These are phyloP conservation scores for Wickerhamiella musiphila DNA, from an alignment of 805 yeast species.

Conservation along the genomic window DNA sequence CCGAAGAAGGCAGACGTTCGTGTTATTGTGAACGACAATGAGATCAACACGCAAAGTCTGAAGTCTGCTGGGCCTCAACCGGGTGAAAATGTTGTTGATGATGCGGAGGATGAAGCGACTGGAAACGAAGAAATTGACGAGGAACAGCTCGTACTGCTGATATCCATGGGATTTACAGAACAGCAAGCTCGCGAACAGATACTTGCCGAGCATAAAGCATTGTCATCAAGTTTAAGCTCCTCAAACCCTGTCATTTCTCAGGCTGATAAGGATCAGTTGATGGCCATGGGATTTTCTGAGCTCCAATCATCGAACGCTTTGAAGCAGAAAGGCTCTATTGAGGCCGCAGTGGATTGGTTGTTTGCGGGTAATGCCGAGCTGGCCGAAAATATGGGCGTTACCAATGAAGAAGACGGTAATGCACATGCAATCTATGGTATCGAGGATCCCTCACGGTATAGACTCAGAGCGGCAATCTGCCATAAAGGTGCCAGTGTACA, in stretches of 20 bases:
- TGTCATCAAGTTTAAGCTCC: too few species aligned
- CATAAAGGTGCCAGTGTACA: slow-evolving; percentile 84
- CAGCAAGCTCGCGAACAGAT: slow-evolving; percentile 86
- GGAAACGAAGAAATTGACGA: slow-evolving; percentile 46
- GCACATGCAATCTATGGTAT: slow-evolving; percentile 8
- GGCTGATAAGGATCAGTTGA: slow-evolving; percentile 31
- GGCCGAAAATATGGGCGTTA: slow-evolving; percentile 29
- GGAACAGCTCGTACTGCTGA: slow-evolving; percentile 2
- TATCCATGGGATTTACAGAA: too few species aligned
- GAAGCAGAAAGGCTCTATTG: slow-evolving; percentile 38
- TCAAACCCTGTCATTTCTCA: slow-evolving; percentile 10
- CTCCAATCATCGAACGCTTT: slow-evolving; percentile 62
- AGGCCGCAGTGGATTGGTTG: slow-evolving; percentile 81
- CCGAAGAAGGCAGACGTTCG: slow-evolving; percentile 73
- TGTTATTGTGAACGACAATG: slow-evolving; percentile 32
- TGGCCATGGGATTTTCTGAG: slow-evolving; percentile 62
- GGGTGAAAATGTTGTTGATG: slow-evolving; percentile 26
- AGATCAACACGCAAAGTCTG: too few species aligned
- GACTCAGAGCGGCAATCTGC: slow-evolving; percentile 51
- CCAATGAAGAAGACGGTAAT: slow-evolving; percentile 5
- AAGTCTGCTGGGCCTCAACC: slow-evolving; percentile 26
- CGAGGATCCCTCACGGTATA: slow-evolving; percentile 25
- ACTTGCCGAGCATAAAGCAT: too few species aligned
- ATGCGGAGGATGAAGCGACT: slow-evolving; percentile 28
- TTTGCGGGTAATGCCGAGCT: slow-evolving; percentile 61